These are phyloP conservation scores for Penicillium palitans DNA, from an alignment of 2,329 filamentous ascomycete species.

Conservation along the genomic window DNA sequence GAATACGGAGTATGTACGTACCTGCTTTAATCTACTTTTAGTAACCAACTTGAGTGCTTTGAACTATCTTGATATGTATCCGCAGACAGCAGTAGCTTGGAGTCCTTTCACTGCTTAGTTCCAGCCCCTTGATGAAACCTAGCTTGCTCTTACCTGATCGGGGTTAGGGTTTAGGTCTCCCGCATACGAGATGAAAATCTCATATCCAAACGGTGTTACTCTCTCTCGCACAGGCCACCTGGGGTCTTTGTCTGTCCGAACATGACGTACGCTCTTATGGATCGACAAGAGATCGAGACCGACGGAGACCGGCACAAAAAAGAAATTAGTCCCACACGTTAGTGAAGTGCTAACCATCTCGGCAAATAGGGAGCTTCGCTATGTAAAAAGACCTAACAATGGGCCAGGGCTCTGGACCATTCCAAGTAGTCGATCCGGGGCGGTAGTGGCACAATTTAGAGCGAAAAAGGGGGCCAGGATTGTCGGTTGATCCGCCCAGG, in stretches of 20 bases:
- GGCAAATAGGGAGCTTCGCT: background rate
- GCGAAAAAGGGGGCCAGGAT: conserved; percentile 18
- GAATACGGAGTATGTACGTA: background rate
- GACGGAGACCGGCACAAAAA: conserved; percentile 8
- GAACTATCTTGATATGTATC: background rate
- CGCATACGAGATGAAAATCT: conserved; percentile 6
- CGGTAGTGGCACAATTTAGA: conserved; percentile 26
- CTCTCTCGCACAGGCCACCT: conserved; percentile 20
- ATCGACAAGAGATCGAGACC: conserved; percentile 12
- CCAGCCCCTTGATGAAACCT: background rate
- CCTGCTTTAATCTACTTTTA: background rate
- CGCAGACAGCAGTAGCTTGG: background rate
- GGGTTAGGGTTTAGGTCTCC: conserved; percentile 3
- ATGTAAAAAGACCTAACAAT: background rate
- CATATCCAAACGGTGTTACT: conserved; percentile 16
- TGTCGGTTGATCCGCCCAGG: conserved; percentile 37
- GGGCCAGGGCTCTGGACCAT: conserved; percentile 3
- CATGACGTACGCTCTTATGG: conserved; percentile 17
- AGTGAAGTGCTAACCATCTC: background rate
- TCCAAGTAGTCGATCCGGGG: conserved; percentile 27
- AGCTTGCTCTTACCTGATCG: conserved; percentile 3
- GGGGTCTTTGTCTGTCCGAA: background rate
- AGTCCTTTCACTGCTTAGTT: background rate
- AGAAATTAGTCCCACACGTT: background rate
- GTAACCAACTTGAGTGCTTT: background rate